phyloP scores from a whole-genome alignment of 2,329 filamentous ascomycete species.

The Fusarium heterosporum region DNA sequence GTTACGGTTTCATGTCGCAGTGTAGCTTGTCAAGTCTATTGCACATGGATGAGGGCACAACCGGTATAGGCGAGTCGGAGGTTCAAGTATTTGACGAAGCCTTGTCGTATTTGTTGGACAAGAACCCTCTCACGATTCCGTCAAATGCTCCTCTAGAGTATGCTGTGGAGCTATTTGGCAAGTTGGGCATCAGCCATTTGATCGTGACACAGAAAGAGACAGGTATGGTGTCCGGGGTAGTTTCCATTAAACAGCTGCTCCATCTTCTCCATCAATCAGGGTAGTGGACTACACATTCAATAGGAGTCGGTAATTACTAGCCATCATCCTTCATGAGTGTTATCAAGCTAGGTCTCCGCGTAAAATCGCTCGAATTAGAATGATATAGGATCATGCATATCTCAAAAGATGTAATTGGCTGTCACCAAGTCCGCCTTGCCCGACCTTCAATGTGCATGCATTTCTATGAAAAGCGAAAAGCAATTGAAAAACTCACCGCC shows the following conservation, averaged over 20 bases:
- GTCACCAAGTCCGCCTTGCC: too few species aligned
- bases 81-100: neutral
- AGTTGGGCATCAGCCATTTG: conserved; percentile 7
- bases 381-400: too few species aligned
- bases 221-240: conserved; percentile 10
- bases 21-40: conserved; percentile 2
- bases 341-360: too few species aligned
- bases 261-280: too few species aligned
- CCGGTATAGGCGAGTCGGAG: neutral
- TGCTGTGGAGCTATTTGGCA: conserved; percentile 23
- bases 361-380: too few species aligned
- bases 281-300: too few species aligned
- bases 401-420: too few species aligned
- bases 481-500: too few species aligned
- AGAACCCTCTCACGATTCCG: conserved; percentile 1
- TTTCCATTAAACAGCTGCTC: conserved; percentile 5
- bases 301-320: too few species aligned
- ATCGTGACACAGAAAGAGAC: conserved; percentile 16
- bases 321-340: too few species aligned
- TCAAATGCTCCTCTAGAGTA: conserved; percentile 24
- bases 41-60: neutral
- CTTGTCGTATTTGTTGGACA: neutral
- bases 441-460: too few species aligned
- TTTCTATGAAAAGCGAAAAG: too few species aligned
- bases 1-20: conserved; percentile 9